Conservation (phyloP, 2,329 filamentous ascomycete genomes). For the Aspergillus caelatus region DNA sequence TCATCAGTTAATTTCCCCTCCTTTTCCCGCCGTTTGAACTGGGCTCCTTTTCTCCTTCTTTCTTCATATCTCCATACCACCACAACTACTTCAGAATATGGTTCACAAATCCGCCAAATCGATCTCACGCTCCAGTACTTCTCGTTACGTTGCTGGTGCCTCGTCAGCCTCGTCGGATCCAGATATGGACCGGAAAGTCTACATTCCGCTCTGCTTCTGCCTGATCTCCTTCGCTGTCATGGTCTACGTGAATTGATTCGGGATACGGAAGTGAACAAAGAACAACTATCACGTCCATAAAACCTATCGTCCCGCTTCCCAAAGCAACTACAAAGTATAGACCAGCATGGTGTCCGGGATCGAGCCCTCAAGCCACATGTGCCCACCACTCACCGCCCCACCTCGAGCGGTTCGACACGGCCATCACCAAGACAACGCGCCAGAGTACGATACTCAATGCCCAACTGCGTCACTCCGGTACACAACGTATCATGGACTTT, state of each 20-base stretch:
- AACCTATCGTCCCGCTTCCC: background rate
- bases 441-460: background rate
- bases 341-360: background rate
- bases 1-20: slow-evolving; percentile 3
- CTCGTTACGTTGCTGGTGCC: slow-evolving; percentile 16
- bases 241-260: slow-evolving; percentile 35
- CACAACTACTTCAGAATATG: slow-evolving; percentile 14
- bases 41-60: slow-evolving; percentile 1
- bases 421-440: background rate
- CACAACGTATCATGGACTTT: background rate
- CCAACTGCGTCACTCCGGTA: background rate
- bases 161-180: slow-evolving; percentile 14
- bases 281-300: background rate
- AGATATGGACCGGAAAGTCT: slow-evolving; percentile 39
- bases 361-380: background rate
- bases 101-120: slow-evolving; percentile 20
- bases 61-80: slow-evolving; percentile 3
- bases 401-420: background rate
- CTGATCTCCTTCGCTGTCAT: slow-evolving; percentile 42
- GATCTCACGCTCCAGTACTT: slow-evolving; percentile 14
- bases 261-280: background rate
- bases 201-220: slow-evolving; percentile 41
- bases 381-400: background rate
- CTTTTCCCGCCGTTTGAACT: slow-evolving; percentile 6
- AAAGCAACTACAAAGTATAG: background rate